Base-by-base conservation (phyloP, 2,329 filamentous ascomycete genomes). In the Trichoderma citrinoviride region DNA sequence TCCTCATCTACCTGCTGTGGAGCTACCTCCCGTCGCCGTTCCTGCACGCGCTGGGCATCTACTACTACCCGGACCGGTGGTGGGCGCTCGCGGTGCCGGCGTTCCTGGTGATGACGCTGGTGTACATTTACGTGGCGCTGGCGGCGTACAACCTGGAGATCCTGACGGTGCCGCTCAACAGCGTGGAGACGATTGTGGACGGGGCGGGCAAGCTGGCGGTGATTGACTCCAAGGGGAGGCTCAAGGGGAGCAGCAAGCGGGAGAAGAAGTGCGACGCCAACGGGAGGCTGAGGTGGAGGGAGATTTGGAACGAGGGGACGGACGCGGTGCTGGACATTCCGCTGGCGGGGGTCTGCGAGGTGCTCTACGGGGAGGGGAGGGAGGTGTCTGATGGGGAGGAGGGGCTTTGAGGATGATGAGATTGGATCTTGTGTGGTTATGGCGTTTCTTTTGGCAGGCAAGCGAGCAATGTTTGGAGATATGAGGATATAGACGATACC, bases 301-400 rank as follows among this genome's bases (percentile, higher is more conserved):
- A 83, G 65, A 83, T 96, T 19, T 99, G 95, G 95, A 93, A 88
- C 72, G 88, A 91, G 71, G 93, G 95, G 19, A 99, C 95, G 0
- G 95, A 99, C 81, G 95, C 93, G 1, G 95, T 98, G 7, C 91
- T 99, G 91, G 95, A 99, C 79, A 89, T 99, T 55, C 95, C 95
- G 7, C 85, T 98, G 69, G 93, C 93, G 10, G 95, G 94, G 0
- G 94, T 98, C 2, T 98, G 94, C 74, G 93, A 99, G 79, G 88
- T 99, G 40, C 75, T 99, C 23, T 99, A 98, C 77, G 93, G 92
- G 0, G 84, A 86, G 75, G 79, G 72, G 67, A 79, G 70, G 65
- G 76, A 75, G 17, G 71, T 73, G 3, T 68, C 64, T 8, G 70
- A 69, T 29, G 66, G 53, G 1, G 72, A 73, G 10, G 70, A 72